phyloP scores from a whole-genome alignment of 2,329 filamentous ascomycete genomes.

The Dothistroma septosporum region DNA sequence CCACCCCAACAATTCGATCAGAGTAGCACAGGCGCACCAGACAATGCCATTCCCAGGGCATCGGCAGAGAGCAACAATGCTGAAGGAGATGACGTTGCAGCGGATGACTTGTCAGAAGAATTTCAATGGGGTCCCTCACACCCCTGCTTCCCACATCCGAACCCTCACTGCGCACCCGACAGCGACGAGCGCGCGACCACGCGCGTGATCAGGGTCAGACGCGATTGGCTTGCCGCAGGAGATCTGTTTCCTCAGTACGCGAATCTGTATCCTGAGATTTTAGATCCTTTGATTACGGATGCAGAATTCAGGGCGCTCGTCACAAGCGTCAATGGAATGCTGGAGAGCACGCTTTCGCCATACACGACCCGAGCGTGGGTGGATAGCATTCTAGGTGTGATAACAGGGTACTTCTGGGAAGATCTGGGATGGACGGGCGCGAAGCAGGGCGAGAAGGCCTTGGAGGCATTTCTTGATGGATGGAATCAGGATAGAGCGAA shows the following conservation, averaged over 20 bases:
- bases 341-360: slow-evolving; percentile 75
- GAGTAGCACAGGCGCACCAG: background rate
- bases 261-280: slow-evolving; percentile 91
- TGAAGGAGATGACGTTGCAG: slow-evolving; percentile 14
- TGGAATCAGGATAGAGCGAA: slow-evolving; percentile 71
- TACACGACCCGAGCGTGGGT: slow-evolving; percentile 71
- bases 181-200: slow-evolving; percentile 73
- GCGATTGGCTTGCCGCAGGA: slow-evolving; percentile 83
- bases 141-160: slow-evolving; percentile 89
- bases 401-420: slow-evolving; percentile 94
- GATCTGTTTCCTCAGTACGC: slow-evolving; percentile 91
- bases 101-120: slow-evolving; percentile 47
- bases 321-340: slow-evolving; percentile 72
- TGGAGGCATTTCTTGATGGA: slow-evolving; percentile 78
- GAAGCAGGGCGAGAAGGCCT: slow-evolving; percentile 63
- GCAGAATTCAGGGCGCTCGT: slow-evolving; percentile 80
- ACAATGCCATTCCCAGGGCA: background rate
- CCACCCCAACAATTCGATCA: background rate
- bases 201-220: slow-evolving; percentile 82
- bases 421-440: slow-evolving; percentile 73
- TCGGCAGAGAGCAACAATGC: background rate
- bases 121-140: slow-evolving; percentile 90
- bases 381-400: slow-evolving; percentile 71
- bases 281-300: slow-evolving; percentile 81
- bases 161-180: slow-evolving; percentile 78